Base-by-base conservation (phyloP, 2,329 filamentous ascomycete species). In the Alternaria infectoria region DNA sequence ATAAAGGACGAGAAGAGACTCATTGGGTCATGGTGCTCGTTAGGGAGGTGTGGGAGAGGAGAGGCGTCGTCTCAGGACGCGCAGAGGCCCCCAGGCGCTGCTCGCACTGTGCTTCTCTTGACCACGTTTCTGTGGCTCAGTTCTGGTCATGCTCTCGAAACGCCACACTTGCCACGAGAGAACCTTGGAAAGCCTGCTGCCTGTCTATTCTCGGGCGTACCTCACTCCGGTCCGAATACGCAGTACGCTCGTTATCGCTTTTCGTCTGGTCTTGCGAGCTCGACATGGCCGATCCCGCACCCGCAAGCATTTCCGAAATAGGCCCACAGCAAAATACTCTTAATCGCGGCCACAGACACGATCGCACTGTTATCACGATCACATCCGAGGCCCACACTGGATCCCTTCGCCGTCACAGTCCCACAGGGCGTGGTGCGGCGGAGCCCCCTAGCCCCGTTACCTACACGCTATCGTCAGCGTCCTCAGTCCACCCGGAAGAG, bases 1-100 rank as follows among this genome's bases (percentile, higher is more conserved):
- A 81, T 72, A 59, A 80, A 80, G 13, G 79, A 80, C 51, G 78
- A 78, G 45, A 82, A 73, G 59, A 81, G 67, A 70, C 74, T 81
- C 80, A 81, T 81, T 59, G 69, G 69, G 67, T 57, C 70, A 76
- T 77, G 40, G 8, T 52, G 57, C 13, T 46, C 58, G 12, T 28
- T 30, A 60, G 26, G 54, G 32, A 30, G 36, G 46, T 15, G 21
- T 54, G 46, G 30, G 36, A 40, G 52, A 50, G 43, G 26, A 6
- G 44, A 57, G 21, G 59, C 46, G 30, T 30, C 30, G 49, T 23
- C 36, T n/a, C 40, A 45, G 26, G 25, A 26, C 47, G 25, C 50
- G 12, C 25, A 50, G n/a, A 54, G 28, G 21, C 25, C 49, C 55
- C 21, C 52, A 54, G 54, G 54, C 58, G 49, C 62, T 54, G 58